A percentile compares a stretch with the other conserved stretches of the same genome.
These are phyloP conservation scores for Ogataea nakhonphanomensis DNA, from an alignment of 805 yeast genomes.

Conservation along the genomic window DNA sequence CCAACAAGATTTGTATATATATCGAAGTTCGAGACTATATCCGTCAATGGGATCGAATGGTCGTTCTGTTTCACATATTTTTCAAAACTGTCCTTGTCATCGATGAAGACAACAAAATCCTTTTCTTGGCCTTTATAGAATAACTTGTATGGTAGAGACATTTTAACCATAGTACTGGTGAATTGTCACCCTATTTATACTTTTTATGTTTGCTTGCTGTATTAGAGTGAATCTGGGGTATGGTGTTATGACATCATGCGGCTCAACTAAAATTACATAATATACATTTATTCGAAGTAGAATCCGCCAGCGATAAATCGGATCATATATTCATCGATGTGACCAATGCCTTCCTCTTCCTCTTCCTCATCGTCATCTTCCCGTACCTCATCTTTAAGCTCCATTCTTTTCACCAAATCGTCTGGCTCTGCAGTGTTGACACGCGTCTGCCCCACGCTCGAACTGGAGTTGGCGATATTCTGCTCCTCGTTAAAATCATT, in stretches of 20 bases:
- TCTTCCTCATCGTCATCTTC: slow-evolving; percentile 37
- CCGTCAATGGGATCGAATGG: slow-evolving; percentile 51
- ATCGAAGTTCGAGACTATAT: slow-evolving; percentile 60
- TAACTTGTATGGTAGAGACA: slow-evolving; percentile 39
- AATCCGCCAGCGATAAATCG: slow-evolving; percentile 81
- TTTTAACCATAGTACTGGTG: not conserved
- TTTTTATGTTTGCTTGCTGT: slow-evolving; percentile 24
- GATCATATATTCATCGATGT: slow-evolving; percentile 95
- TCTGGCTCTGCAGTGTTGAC: slow-evolving; percentile 33
- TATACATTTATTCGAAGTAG: slow-evolving; percentile 42
- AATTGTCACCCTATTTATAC: slow-evolving; percentile 29
- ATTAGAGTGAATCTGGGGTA: slow-evolving; percentile 5
- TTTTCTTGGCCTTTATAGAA: slow-evolving; percentile 62
- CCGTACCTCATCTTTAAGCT: slow-evolving; percentile 16
- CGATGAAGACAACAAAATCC: slow-evolving; percentile 67
- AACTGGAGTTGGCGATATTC: slow-evolving; percentile 23
- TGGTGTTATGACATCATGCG: slow-evolving; percentile 10
- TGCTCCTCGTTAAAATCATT: slow-evolving; percentile 71
- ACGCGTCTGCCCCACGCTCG: slow-evolving; percentile 17
- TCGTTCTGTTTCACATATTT: slow-evolving; percentile 51
- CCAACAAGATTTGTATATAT: slow-evolving; percentile 60
- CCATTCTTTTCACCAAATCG: slow-evolving; percentile 22
- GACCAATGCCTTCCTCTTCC: slow-evolving; percentile 65
- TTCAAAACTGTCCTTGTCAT: slow-evolving; percentile 46
- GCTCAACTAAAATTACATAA: slow-evolving; percentile 15